Evolutionary conservation across 495 filamentous ascomycete genomes (phyloP), one percentile per base, ranked within the genome.

Genomic region (Trichoderma erinaceum): DNA sequence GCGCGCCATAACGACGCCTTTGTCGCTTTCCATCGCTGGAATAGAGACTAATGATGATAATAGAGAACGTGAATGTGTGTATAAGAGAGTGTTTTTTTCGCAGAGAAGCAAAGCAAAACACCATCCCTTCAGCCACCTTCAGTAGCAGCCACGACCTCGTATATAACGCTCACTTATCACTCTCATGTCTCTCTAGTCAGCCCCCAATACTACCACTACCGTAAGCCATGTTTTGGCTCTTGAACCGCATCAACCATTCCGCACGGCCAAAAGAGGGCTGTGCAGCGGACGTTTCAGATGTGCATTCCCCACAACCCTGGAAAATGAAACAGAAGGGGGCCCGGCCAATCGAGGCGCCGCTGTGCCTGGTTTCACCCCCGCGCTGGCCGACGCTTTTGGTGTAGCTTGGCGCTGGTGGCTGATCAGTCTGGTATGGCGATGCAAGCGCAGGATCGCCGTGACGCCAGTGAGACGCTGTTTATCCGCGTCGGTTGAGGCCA

Each of bases 211-310:
- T 18, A 46, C 43, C 43, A 46, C 13, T 46, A 46, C 3, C 12
- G 29, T 46, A 16, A 1, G 12, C 35, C 35, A 38, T 38, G 35
- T 6, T 38, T 38, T 38, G 35, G 8, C 35, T 38, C 4, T 38
- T 46, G 12, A 46, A 46, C 13, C n/a, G n/a, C 50, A 61, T 61
- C 56, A 32, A 5, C 56, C 56, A 61, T 61, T 61, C 25, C 56
- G 56, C 56, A 32, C 23, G 25, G 56, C 56, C 27, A 32, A 29
- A 23, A 32, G 56, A 25, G 29, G 56, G 25, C 56, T 61, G 56
- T 61, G 56, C 56, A 32, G 56, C 56, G 56, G 56, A 61, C 27
- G 56, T 61, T 61, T 61, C 56, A 61, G 25, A 61, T 61, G 27
- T 61, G 56, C 23, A 61, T 61, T 61, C 56, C 56, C 56, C 56